A percentile compares a stretch with the other conserved stretches of the same genome.
Conservation (phyloP, 768 basidiomycete species). For the Suillus americanus region DNA sequence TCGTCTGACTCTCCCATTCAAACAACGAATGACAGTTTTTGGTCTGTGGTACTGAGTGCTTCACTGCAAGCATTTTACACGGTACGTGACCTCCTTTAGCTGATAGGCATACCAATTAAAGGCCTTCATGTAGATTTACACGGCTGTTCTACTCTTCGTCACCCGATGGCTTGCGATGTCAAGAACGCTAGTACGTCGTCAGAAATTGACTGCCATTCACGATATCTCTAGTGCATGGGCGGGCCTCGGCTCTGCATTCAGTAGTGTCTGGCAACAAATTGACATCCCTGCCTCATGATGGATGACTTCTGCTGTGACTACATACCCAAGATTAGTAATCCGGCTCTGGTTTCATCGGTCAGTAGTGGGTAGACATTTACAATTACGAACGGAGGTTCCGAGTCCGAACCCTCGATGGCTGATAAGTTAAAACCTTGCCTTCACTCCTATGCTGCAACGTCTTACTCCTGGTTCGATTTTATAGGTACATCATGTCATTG, state of each 20-base stretch:
- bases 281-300: conserved; percentile 1
- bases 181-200: background rate
- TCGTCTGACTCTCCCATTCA: background rate
- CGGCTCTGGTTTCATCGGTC: background rate
- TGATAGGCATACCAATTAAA: background rate
- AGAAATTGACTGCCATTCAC: conserved; percentile 6
- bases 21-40: background rate
- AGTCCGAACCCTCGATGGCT: background rate
- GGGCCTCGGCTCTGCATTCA: conserved; percentile 6
- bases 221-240: conserved; percentile 9
- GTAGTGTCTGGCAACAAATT: conserved; percentile 2
- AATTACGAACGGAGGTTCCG: no score
- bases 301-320: background rate
- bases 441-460: background rate
- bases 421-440: background rate
- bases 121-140: conserved; percentile 1
- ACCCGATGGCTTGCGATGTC: conserved; percentile 4
- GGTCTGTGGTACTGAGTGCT: conserved; percentile 2
- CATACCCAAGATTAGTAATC: background rate
- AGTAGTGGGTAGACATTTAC: background rate
- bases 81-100: background rate
- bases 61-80: conserved; percentile 7
- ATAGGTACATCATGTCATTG: conserved; percentile 6
- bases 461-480: background rate
- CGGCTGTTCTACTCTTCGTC: conserved; percentile 3